These are phyloP conservation scores for Gracilaria gracilis DNA, from an alignment of 23 red algal species.

Conservation along the genomic window DNA sequence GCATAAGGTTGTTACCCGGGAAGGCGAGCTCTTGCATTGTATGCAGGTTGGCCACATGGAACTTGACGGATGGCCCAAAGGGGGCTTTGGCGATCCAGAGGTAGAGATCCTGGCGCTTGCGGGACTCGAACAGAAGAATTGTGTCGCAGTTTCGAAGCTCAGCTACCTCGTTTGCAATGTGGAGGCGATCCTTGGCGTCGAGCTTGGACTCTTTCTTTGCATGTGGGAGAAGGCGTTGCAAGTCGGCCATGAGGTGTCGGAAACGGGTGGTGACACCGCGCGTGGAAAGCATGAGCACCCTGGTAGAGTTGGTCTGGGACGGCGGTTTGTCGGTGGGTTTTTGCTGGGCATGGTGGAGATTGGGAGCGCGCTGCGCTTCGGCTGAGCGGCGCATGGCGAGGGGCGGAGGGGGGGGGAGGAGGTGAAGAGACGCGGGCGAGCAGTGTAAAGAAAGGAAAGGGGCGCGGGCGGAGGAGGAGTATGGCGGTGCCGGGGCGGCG, in stretches of 20 bases:
- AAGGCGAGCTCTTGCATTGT: constrained; percentile 98
- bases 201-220: constrained; percentile 95
- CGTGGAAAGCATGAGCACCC: constrained; percentile 87
- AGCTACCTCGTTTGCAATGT: constrained; percentile 86
- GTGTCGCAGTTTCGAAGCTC: constrained; percentile 86
- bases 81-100: constrained; percentile 91
- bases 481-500: too few relatives aligned
- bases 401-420: neutral
- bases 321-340: neutral
- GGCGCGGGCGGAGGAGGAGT: neutral
- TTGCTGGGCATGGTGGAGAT: neutral
- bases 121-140: constrained; percentile 82
- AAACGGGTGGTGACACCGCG: constrained; percentile 85
- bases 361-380: neutral
- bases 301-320: constrained; percentile 31
- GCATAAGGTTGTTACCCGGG: constrained; percentile 87
- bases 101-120: constrained; percentile 95
- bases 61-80: constrained; percentile 87
- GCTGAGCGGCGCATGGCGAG: neutral
- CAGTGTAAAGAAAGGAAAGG: neutral
- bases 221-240: constrained; percentile 87
- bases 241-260: constrained; percentile 94
- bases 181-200: constrained; percentile 95
- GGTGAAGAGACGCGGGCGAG: neutral
- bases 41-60: constrained; percentile 89